phyloP scores from a whole-genome alignment of 2,329 filamentous ascomycete genomes.

The Fusarium gaditjirri region DNA sequence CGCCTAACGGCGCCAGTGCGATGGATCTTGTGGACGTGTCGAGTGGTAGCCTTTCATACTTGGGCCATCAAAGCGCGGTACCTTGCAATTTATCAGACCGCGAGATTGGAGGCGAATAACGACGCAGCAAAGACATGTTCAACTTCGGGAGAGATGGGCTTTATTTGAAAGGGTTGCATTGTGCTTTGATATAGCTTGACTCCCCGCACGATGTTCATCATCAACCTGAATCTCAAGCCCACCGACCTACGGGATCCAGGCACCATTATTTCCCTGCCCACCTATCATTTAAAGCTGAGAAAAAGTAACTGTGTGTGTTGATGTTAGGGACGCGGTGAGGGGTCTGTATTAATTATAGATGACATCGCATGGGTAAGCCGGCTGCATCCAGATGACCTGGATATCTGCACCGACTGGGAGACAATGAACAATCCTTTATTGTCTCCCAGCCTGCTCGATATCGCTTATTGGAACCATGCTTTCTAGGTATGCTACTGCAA shows the following conservation, averaged over 20 bases:
- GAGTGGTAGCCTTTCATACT: neutral
- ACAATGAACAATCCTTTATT: neutral
- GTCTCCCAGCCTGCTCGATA: neutral
- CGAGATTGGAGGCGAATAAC: slow-evolving; percentile 25
- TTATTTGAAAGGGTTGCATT: slow-evolving; percentile 38
- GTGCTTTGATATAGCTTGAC: slow-evolving; percentile 29
- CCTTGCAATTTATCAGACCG: slow-evolving; percentile 11
- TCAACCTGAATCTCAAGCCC: slow-evolving; percentile 35
- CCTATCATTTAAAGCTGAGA: slow-evolving; percentile 18
- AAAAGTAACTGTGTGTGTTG: slow-evolving; percentile 7
- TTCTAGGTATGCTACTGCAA: neutral
- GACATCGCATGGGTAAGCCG: slow-evolving; percentile 33
- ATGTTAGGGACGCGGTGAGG: slow-evolving; percentile 34
- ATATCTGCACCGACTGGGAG: neutral
- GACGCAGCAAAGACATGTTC: slow-evolving; percentile 30
- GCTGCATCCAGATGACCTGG: slow-evolving; percentile 37
- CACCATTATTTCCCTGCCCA: slow-evolving; percentile 33
- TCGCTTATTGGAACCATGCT: neutral
- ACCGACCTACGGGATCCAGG: slow-evolving; percentile 41
- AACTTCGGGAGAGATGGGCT: neutral
- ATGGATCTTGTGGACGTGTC: slow-evolving; percentile 17
- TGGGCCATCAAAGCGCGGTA: slow-evolving; percentile 2
- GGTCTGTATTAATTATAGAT: slow-evolving; percentile 26
- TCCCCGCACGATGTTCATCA: slow-evolving; percentile 39
- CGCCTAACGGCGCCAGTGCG: slow-evolving; percentile 14